These are phyloP conservation scores for Closterium sp. DNA, from an alignment of 139 green algal species.

Conservation along the genomic window DNA sequence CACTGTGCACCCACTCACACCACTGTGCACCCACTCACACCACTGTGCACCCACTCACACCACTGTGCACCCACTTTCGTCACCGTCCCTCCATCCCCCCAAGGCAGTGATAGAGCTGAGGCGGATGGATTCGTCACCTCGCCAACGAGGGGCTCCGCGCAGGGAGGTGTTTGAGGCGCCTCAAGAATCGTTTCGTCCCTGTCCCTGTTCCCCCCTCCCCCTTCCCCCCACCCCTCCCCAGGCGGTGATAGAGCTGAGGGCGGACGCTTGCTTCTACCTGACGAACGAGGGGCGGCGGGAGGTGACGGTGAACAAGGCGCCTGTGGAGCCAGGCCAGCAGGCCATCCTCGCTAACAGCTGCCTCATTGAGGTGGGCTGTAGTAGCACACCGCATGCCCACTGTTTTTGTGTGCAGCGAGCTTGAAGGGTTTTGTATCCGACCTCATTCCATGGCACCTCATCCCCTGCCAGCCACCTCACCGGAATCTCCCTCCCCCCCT, in stretches of 20 bases:
- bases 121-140: no score
- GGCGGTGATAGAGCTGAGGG: conserved; percentile 48
- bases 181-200: no score
- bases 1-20: no score
- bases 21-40: no score
- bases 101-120: no score
- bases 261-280: conserved; percentile 44
- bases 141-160: no score
- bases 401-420: not conserved
- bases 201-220: not conserved
- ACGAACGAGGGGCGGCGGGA: conserved; percentile 30
- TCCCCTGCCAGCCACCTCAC: not conserved
- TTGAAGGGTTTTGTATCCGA: not conserved
- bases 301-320: conserved; percentile 34
- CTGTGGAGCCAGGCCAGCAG: conserved; percentile 37
- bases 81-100: not conserved
- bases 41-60: no score
- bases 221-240: not conserved
- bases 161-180: no score
- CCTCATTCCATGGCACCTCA: not conserved
- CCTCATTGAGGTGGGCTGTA: conserved; percentile 40
- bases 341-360: conserved; percentile 43
- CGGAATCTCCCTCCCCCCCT: not conserved
- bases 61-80: not conserved
- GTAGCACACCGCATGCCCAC: not conserved